Evolutionary conservation across 2,329 filamentous ascomycete genomes (phyloP).

Genomic region (Trichoderma atrobrunneum): DNA sequence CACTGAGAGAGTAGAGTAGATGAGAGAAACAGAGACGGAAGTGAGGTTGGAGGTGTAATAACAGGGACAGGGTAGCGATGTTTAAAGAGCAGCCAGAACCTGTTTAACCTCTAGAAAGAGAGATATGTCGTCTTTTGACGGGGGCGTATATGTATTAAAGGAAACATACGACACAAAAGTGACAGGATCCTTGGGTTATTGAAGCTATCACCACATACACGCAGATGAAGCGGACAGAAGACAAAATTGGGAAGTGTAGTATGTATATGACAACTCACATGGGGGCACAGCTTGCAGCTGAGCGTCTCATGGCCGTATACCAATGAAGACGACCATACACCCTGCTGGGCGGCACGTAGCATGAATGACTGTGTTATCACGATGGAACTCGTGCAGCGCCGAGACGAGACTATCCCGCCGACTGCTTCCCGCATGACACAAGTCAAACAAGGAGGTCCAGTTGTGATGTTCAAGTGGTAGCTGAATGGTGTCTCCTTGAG

Average conservation of each 20-base stretch:
- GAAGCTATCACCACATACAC: not conserved
- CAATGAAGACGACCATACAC: not conserved
- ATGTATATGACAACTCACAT: not conserved
- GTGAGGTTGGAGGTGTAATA: not conserved
- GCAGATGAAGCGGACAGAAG: not conserved
- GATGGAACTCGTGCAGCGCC: not conserved
- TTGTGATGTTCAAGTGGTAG: not conserved
- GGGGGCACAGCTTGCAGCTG: not conserved
- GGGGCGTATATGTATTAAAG: not conserved
- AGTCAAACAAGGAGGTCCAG: not conserved
- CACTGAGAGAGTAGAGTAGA: not conserved
- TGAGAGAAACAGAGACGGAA: not conserved
- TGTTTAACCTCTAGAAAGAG: not conserved
- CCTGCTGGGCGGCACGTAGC: not conserved
- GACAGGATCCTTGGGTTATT: not conserved
- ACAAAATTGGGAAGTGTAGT: not conserved
- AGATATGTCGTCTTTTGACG: not conserved
- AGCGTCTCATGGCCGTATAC: not conserved
- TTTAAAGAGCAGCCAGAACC: not conserved
- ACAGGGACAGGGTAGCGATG: conserved; percentile 1
- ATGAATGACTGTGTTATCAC: not conserved
- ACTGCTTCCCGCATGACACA: not conserved
- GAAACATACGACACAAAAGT: not conserved
- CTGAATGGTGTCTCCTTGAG: not conserved
- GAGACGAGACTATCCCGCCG: not conserved